Conservation (phyloP, 2,329 filamentous ascomycete species). For the Apiospora pterosperma region DNA sequence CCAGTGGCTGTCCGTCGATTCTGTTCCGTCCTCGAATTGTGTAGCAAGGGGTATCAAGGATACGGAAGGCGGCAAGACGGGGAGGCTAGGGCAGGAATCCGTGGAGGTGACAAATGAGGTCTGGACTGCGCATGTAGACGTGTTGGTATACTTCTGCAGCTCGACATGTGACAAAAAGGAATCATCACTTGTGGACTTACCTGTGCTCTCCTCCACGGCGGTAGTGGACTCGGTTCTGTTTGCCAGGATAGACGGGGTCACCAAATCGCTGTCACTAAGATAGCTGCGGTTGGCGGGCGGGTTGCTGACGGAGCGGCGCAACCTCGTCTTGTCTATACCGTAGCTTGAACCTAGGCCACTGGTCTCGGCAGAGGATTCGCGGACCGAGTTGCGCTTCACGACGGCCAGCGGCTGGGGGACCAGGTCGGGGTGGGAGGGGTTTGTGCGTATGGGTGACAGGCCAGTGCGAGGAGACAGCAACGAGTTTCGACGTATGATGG, state of each 20-base stretch:
- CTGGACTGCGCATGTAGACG: neutral
- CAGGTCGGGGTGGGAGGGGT: constrained; percentile 8
- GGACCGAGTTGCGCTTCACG: constrained; percentile 7
- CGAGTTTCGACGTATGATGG: neutral
- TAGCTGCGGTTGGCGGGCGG: neutral
- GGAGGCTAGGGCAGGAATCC: neutral
- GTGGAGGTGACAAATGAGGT: neutral
- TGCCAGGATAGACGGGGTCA: neutral
- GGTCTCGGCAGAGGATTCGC: neutral
- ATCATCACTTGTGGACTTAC: neutral
- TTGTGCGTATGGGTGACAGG: constrained; percentile 5
- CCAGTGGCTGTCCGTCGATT: neutral
- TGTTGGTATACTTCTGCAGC: neutral
- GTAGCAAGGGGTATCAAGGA: neutral
- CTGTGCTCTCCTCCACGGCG: neutral
- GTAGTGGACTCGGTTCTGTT: neutral
- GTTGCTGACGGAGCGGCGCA: constrained; percentile 5
- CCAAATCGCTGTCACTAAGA: neutral
- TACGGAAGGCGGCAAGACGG: neutral
- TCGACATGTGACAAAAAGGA: neutral
- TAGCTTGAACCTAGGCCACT: neutral
- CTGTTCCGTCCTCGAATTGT: neutral
- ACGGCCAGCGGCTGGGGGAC: constrained; percentile 6
- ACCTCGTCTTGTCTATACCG: neutral
- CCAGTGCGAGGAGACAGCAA: neutral